Evolutionary conservation across 192 early-diverging fungal genomes (phyloP).

Genomic region (Tieghemiomyces parasiticus): DNA sequence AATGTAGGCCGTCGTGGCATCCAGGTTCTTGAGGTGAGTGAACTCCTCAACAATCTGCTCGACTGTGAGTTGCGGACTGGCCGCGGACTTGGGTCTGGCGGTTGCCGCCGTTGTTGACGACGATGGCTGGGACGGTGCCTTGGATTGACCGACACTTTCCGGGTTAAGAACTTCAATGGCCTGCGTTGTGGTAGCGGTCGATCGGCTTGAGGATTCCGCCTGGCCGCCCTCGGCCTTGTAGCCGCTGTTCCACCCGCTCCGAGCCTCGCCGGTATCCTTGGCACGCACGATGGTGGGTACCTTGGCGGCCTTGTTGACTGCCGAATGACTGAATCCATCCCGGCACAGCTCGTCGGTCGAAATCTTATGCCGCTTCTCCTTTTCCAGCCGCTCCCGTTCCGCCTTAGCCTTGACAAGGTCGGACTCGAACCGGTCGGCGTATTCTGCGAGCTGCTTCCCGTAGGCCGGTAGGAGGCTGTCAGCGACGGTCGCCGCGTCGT

Average conservation of each 20-base stretch:
- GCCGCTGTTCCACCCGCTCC: no score
- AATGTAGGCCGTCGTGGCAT: slow-evolving; percentile 47
- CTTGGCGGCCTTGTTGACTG: slow-evolving; percentile 30
- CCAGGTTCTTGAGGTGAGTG: slow-evolving; percentile 38
- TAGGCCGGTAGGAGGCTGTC: no score
- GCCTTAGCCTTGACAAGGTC: slow-evolving; percentile 20
- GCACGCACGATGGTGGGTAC: slow-evolving; percentile 16
- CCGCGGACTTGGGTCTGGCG: no score
- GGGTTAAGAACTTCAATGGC: slow-evolving; percentile 55
- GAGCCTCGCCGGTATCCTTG: no score
- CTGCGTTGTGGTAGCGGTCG: slow-evolving; percentile 35
- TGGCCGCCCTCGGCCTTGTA: no score
- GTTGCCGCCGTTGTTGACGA: no score
- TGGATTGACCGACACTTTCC: no score
- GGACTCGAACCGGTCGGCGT: slow-evolving; percentile 24
- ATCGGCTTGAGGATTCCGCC: no score
- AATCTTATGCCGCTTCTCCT: slow-evolving; percentile 48
- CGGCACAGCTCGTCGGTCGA: slow-evolving; percentile 52
- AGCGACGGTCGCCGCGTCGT: no score
- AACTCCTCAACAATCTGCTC: slow-evolving; percentile 31
- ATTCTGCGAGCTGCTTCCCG: slow-evolving; percentile 20
- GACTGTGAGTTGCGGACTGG: no score
- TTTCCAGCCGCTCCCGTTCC: slow-evolving; percentile 39
- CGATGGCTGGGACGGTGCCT: no score
- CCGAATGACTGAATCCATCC: slow-evolving; percentile 46